Conservation (phyloP, 768 basidiomycete genomes). For the Termitomyces titanicus region DNA sequence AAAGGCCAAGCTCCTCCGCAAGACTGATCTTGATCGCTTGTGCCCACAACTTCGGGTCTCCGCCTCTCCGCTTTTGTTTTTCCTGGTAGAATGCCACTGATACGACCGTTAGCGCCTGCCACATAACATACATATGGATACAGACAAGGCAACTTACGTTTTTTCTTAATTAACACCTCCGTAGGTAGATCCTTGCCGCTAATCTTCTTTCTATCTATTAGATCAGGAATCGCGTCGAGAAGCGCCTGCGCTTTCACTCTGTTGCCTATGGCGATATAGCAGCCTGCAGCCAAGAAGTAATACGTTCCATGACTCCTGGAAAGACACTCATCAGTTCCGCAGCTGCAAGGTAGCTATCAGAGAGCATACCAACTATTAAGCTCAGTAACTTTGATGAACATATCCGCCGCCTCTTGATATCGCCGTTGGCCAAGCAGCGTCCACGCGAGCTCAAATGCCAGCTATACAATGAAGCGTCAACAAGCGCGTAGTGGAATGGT, state of each 20-base stretch:
- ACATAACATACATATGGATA: background rate
- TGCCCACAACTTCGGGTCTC: conserved; percentile 47
- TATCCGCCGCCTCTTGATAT: conserved; percentile 66
- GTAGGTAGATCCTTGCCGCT: conserved; percentile 70
- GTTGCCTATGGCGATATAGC: conserved; percentile 55
- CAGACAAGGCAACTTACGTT: conserved; percentile 59
- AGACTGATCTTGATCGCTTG: conserved; percentile 61
- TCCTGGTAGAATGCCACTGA: conserved; percentile 72
- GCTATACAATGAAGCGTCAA: conserved; percentile 27
- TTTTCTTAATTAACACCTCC: conserved; percentile 76
- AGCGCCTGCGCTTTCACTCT: conserved; percentile 56
- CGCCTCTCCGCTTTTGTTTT: conserved; percentile 57
- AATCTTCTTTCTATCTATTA: conserved; percentile 58
- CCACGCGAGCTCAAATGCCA: conserved; percentile 80
- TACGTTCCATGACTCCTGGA: conserved; percentile 77
- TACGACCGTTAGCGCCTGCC: background rate
- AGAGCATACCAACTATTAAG: conserved; percentile 61
- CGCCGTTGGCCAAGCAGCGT: conserved; percentile 58
- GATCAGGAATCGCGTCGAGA: conserved; percentile 56
- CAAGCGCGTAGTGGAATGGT: background rate
- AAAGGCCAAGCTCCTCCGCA: conserved; percentile 73
- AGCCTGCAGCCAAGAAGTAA: conserved; percentile 75
- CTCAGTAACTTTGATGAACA: conserved; percentile 59
- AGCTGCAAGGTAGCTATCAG: background rate
- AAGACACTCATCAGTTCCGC: background rate